Percentiles rank a stretch among this genome's conserved stretches.
These are phyloP conservation scores for Scleroderma citrinum DNA, from an alignment of 768 basidiomycete species.

Conservation along the genomic window DNA sequence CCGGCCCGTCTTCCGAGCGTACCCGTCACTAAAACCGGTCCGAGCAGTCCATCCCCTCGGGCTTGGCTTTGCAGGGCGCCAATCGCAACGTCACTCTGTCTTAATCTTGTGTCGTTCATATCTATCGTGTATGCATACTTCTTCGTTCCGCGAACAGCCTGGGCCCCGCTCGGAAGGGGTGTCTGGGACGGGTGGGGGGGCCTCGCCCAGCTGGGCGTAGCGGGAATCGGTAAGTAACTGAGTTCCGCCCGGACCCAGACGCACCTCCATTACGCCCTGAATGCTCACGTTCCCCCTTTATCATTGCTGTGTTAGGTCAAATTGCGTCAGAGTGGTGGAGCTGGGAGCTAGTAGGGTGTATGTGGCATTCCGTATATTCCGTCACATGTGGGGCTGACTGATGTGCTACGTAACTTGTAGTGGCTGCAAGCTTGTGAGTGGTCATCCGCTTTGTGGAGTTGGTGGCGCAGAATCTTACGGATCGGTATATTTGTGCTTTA, in stretches of 20 bases:
- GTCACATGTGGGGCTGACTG: neutral
- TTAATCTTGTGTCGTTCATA: conserved; percentile 71
- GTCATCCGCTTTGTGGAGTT: neutral
- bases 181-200: conserved; percentile 65
- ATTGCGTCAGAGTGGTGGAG: conserved; percentile 95
- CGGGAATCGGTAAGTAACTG: conserved; percentile 47
- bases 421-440: conserved; percentile 48
- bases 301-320: conserved; percentile 39
- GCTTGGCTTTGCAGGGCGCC: conserved; percentile 93
- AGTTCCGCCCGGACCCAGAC: neutral
- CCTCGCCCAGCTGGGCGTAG: conserved; percentile 70
- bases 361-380: conserved; percentile 3
- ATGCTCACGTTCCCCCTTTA: neutral
- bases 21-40: conserved; percentile 1
- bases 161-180: conserved; percentile 66
- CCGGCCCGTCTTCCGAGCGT: neutral
- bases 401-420: conserved; percentile 18
- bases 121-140: conserved; percentile 61
- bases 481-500: conserved; percentile 21
- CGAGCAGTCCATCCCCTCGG: conserved; percentile 45
- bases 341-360: conserved; percentile 76
- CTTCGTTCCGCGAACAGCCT: conserved; percentile 65
- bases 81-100: conserved; percentile 82
- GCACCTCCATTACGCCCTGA: too few relatives aligned
- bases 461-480: neutral